Evolutionary conservation across 2,329 filamentous ascomycete species (phyloP), one percentile per base, ranked within the genome.

Genomic region (Colletotrichum spaethianum): DNA sequence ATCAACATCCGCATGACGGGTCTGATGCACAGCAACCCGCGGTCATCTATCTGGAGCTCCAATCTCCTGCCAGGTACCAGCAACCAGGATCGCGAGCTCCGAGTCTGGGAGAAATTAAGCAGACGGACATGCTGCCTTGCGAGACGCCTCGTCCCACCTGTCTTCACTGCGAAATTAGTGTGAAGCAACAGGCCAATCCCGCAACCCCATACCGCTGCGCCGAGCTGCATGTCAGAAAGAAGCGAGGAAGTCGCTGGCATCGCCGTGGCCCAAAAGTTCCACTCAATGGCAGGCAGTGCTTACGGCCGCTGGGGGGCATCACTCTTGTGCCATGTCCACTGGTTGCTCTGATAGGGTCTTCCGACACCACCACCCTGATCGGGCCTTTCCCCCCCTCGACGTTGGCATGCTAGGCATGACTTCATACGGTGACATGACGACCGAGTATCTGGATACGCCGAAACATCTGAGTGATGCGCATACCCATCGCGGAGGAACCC

Each of bases 261-360:
- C 33, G 38, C 59, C 40, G 38, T 28, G 44, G 57, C 40, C 52
- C 52, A 68, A 70, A 69, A 42, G 52, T 72, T 40, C 69, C 69
- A 53, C 60, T 59, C 36, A 40, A 64, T 69, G 69, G 70, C n/a
- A 46, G 67, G 70, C 70, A 66, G 67, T 73, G 70, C 70, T 73
- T 60, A 73, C 48, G 36, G 60, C 64, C 31, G 26, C 63, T 52
- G 7, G 28, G 48, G 40, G 23, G 26, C 50, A 26, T 46, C 55
- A 61, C 31, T 59, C 26, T 48, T 52, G 59, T 46, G 38, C 57
- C 18, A 52, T 26, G n/a, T 33, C 33, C 20, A 11, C 20, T 64
- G 69, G 38, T 56, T 53, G 36, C 52, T 55, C 36, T 60, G 52
- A 69, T 40, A 44, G 31, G 64, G 36, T 28, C 57, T 44, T 46